A percentile compares a stretch with the other conserved stretches of the same genome.
Evolutionary conservation across 305 asterid genomes (phyloP).

Genomic region (Stenogyne calaminthoides): DNA sequence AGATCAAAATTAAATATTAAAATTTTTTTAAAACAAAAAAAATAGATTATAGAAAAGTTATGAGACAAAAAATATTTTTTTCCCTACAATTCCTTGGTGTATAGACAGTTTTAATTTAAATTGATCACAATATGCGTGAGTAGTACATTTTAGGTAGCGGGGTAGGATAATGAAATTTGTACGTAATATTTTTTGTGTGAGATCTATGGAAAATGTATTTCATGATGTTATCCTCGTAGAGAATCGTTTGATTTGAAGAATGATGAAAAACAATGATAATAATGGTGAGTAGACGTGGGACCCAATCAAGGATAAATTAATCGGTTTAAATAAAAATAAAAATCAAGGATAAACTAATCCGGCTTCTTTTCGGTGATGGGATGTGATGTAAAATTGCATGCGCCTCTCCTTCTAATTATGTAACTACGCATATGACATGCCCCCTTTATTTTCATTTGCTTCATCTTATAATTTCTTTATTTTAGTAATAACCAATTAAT

Average conservation of each 20-base stretch:
- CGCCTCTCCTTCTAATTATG: conserved; percentile 35
- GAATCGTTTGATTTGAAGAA: conserved; percentile 24
- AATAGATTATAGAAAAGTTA: too few species aligned
- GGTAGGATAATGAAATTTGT: too few species aligned
- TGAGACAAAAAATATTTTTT: too few species aligned
- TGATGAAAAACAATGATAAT: conserved; percentile 12
- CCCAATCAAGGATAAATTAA: conserved; percentile 20
- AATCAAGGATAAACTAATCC: conserved; percentile 7
- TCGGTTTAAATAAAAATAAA: not conserved
- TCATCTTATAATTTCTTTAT: not conserved
- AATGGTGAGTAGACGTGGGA: conserved; percentile 20
- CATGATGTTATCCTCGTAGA: conserved; percentile 10
- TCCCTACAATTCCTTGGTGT: too few species aligned
- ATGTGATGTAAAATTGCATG: conserved; percentile 35
- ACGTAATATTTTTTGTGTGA: too few species aligned
- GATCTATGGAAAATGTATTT: too few species aligned
- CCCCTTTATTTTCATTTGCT: not conserved
- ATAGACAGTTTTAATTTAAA: too few species aligned
- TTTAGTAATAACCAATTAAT: too few species aligned
- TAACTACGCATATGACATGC: not conserved
- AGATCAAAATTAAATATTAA: too few species aligned
- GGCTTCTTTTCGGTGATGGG: conserved; percentile 42
- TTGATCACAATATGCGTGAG: too few species aligned
- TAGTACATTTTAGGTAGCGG: too few species aligned
- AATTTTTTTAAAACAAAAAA: too few species aligned